A percentile compares a stretch with the other conserved stretches of the same genome.
These are phyloP conservation scores for Fomitopsis palustris DNA, from an alignment of 1,284 basidiomycete species.

Conservation along the genomic window DNA sequence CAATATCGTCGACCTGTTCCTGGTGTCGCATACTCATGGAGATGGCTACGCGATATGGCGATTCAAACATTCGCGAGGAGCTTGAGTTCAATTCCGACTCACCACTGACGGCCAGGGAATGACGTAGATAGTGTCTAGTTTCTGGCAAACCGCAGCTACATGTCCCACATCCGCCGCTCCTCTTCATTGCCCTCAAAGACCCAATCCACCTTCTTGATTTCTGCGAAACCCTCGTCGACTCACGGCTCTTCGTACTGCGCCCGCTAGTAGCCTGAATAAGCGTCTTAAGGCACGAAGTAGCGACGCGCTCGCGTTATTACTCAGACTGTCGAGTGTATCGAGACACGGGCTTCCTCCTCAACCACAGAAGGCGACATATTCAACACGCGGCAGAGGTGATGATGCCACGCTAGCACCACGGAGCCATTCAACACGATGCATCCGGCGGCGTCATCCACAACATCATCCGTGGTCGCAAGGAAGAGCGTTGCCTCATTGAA, in stretches of 20 bases:
- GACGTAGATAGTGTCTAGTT: too few relatives aligned
- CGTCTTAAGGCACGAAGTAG: slow-evolving; percentile 60
- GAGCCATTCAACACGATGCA: slow-evolving; percentile 75
- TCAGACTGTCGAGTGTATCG: background rate
- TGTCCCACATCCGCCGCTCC: slow-evolving; percentile 68
- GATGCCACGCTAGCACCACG: slow-evolving; percentile 82
- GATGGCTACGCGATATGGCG: too few relatives aligned
- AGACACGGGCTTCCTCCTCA: slow-evolving; percentile 21
- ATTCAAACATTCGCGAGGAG: too few relatives aligned
- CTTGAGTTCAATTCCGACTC: too few relatives aligned
- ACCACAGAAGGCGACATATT: slow-evolving; percentile 44
- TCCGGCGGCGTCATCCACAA: slow-evolving; percentile 33
- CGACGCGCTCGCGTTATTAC: slow-evolving; percentile 26
- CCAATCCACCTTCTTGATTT: slow-evolving; percentile 78
- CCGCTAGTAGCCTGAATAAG: slow-evolving; percentile 60
- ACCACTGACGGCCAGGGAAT: too few relatives aligned
- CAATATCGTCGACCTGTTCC: too few relatives aligned
- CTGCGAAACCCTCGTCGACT: slow-evolving; percentile 68
- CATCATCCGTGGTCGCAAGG: background rate
- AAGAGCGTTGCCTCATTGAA: slow-evolving; percentile 46
- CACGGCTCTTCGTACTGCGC: slow-evolving; percentile 66
- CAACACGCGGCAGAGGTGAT: slow-evolving; percentile 82
- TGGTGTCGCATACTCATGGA: too few relatives aligned
- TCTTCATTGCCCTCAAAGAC: slow-evolving; percentile 73
- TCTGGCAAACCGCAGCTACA: slow-evolving; percentile 73